Evolutionary conservation across 441 rosid species (phyloP).

Genomic region (Adansonia grandidieri): DNA sequence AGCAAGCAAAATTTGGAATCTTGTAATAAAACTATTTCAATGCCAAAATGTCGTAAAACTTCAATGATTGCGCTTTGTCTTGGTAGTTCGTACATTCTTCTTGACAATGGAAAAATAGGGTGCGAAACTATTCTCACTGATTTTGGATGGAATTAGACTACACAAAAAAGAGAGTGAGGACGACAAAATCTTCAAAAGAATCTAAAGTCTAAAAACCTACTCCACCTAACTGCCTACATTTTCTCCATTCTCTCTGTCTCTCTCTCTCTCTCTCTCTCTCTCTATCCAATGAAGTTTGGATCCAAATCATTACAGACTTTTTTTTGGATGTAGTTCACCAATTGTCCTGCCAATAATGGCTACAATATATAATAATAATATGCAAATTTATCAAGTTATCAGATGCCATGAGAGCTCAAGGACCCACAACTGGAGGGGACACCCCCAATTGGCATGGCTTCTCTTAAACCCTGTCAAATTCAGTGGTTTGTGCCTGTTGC

Average conservation of each 20-base stretch:
- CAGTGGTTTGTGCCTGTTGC: constrained; percentile 13
- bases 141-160: constrained; percentile 13
- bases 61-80: neutral
- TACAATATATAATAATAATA: neutral
- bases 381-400: neutral
- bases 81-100: constrained; percentile 5
- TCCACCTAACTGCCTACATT: constrained; percentile 18
- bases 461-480: constrained; percentile 1
- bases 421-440: neutral
- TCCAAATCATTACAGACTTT: constrained; percentile 27
- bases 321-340: neutral
- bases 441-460: neutral
- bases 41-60: neutral
- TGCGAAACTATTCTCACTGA: neutral
- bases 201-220: constrained; percentile 21
- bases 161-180: neutral
- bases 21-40: neutral
- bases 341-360: too few species aligned
- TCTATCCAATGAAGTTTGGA: constrained; percentile 25
- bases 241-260: neutral
- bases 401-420: neutral
- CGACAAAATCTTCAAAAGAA: constrained; percentile 30
- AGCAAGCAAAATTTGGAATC: neutral
- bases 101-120: neutral
- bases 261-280: neutral